phyloP scores from a whole-genome alignment of 768 basidiomycete genomes.

The Fomitopsis serialis region DNA sequence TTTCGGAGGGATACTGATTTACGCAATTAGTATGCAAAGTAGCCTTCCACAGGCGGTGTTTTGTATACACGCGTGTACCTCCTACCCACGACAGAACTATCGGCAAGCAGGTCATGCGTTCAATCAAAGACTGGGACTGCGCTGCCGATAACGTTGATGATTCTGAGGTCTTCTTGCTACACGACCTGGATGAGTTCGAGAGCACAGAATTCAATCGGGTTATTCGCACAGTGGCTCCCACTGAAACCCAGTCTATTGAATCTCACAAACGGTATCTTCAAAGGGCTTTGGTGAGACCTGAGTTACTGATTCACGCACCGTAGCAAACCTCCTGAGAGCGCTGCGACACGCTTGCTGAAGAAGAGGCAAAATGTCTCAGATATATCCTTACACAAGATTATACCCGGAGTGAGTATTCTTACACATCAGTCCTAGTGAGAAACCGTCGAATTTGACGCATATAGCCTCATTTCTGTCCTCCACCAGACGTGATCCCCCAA shows the following conservation, averaged over 20 bases:
- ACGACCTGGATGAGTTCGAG: slow-evolving; percentile 11
- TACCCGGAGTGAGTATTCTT: slow-evolving; percentile 3
- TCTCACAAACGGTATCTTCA: background rate
- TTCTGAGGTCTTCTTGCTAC: slow-evolving; percentile 2
- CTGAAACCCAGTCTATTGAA: background rate
- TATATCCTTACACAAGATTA: background rate
- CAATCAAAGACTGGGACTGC: slow-evolving; percentile 5
- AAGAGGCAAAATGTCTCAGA: slow-evolving; percentile 3
- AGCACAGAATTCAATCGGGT: background rate
- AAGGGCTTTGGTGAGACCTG: background rate
- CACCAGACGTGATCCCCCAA: slow-evolving; percentile 3
- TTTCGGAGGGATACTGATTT: background rate
- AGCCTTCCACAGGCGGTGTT: background rate
- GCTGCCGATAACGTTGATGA: background rate
- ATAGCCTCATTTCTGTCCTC: background rate
- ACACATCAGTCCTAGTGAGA: background rate
- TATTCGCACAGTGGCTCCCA: background rate
- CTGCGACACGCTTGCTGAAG: background rate
- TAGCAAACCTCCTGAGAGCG: background rate
- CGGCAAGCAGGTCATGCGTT: background rate
- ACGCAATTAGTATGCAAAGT: background rate
- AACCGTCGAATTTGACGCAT: too few relatives aligned
- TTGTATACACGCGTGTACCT: background rate
- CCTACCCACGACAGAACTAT: background rate
- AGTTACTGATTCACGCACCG: background rate